Percentiles rank a stretch among this genome's conserved stretches.
These are phyloP conservation scores for Aspergillus texensis DNA, from an alignment of 2,329 filamentous ascomycete species.

Conservation along the genomic window DNA sequence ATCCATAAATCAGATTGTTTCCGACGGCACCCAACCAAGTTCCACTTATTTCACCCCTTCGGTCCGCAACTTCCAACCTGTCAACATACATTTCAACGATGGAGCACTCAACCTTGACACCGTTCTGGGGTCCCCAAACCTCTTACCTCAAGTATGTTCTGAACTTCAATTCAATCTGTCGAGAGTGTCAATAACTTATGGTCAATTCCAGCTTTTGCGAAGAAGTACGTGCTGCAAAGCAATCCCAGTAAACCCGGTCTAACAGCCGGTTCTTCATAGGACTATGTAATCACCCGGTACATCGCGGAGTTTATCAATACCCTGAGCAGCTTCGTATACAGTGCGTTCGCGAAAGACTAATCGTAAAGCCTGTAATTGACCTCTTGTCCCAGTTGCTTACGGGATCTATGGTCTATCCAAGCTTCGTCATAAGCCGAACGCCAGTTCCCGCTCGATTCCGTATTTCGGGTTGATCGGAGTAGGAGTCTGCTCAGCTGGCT, in stretches of 20 bases:
- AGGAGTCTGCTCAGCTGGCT: slow-evolving; percentile 31
- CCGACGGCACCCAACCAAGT: neutral
- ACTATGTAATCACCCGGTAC: slow-evolving; percentile 48
- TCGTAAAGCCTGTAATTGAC: neutral
- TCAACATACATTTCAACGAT: neutral
- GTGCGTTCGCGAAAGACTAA: slow-evolving; percentile 17
- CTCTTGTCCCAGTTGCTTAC: slow-evolving; percentile 34
- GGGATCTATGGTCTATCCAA: slow-evolving; percentile 43
- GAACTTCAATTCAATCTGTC: neutral
- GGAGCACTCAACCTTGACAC: slow-evolving; percentile 3
- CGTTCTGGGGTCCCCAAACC: slow-evolving; percentile 33
- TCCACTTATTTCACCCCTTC: neutral
- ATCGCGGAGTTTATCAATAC: slow-evolving; percentile 52
- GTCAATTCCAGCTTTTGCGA: slow-evolving; percentile 29
- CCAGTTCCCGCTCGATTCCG: slow-evolving; percentile 34
- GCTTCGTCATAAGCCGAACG: slow-evolving; percentile 22
- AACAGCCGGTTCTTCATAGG: slow-evolving; percentile 19
- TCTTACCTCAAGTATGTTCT: slow-evolving; percentile 33
- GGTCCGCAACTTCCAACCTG: neutral
- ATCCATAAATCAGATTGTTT: no score
- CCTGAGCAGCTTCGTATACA: slow-evolving; percentile 44
- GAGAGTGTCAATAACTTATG: neutral
- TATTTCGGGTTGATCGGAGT: slow-evolving; percentile 45
- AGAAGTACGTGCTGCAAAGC: slow-evolving; percentile 23
- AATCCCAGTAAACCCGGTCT: neutral